phyloP scores from a whole-genome alignment of 2,329 filamentous ascomycete genomes.

The Hirsutella minnesotensis region DNA sequence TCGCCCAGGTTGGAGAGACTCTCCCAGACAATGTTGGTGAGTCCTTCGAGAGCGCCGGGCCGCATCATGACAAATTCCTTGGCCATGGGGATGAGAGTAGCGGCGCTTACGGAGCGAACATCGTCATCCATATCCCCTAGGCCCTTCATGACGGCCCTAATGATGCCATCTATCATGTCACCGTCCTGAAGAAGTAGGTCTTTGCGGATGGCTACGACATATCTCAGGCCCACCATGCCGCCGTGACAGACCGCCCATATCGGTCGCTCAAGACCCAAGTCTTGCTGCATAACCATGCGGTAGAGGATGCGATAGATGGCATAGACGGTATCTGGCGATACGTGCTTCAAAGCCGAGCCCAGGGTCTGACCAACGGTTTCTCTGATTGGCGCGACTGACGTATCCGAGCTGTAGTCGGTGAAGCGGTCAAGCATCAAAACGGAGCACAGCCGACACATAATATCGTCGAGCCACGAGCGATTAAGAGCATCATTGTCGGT shows the following conservation, averaged over 20 bases:
- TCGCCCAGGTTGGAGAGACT: slow-evolving; percentile 95
- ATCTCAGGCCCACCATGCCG: slow-evolving; percentile 92
- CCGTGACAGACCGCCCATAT: slow-evolving; percentile 95
- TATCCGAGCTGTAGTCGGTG: slow-evolving; percentile 95
- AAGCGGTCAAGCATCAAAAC: slow-evolving; percentile 97
- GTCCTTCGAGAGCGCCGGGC: slow-evolving; percentile 60
- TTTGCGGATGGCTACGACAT: slow-evolving; percentile 88
- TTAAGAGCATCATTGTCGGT: slow-evolving; percentile 71
- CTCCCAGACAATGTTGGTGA: slow-evolving; percentile 95
- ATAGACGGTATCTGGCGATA: slow-evolving; percentile 68
- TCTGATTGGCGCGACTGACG: slow-evolving; percentile 87
- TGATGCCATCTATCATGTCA: slow-evolving; percentile 83
- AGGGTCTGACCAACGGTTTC: slow-evolving; percentile 93
- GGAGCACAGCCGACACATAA: slow-evolving; percentile 88
- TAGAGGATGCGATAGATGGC: slow-evolving; percentile 76
- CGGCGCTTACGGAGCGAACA: slow-evolving; percentile 90
- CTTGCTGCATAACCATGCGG: slow-evolving; percentile 83
- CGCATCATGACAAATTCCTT: slow-evolving; percentile 86
- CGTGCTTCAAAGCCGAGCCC: slow-evolving; percentile 75
- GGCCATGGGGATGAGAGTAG: slow-evolving; percentile 92
- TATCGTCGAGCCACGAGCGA: slow-evolving; percentile 78
- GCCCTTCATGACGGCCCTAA: slow-evolving; percentile 88
- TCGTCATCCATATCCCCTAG: slow-evolving; percentile 87
- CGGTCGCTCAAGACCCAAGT: slow-evolving; percentile 59
- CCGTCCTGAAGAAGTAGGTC: slow-evolving; percentile 77